phyloP scores from a whole-genome alignment of 352 stramenopile genomes.

The Pythium aphanidermatum region DNA sequence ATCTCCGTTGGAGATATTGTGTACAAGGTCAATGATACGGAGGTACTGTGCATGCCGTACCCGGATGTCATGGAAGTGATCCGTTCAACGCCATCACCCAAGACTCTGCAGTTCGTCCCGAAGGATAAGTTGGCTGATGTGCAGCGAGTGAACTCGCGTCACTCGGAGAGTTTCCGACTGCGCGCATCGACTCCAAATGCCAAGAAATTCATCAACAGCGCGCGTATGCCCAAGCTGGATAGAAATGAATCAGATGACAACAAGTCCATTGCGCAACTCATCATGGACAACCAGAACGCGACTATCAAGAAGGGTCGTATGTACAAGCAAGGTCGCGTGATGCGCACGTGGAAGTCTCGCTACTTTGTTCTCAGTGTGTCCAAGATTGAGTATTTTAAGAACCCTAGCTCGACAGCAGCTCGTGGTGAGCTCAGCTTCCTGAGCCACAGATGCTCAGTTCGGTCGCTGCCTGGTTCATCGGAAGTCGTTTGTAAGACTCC shows the following conservation, averaged over 20 bases:
- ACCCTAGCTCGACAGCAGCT: conserved; percentile 64
- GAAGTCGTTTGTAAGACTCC: conserved; percentile 72
- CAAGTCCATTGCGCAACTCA: conserved; percentile 78
- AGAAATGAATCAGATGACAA: conserved; percentile 64
- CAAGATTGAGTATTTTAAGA: conserved; percentile 85
- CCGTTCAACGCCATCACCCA: conserved; percentile 54
- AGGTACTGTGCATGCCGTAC: conserved; percentile 83
- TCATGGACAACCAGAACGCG: conserved; percentile 77
- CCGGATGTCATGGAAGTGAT: conserved; percentile 79
- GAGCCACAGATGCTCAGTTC: conserved; percentile 70
- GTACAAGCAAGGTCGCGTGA: conserved; percentile 82
- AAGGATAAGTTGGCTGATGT: conserved; percentile 83
- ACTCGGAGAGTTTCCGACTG: conserved; percentile 70
- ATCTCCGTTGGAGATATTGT: conserved; percentile 83
- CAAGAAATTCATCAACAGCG: conserved; percentile 67
- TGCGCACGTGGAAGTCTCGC: conserved; percentile 83
- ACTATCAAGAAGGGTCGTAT: conserved; percentile 87
- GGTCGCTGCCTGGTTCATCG: conserved; percentile 46
- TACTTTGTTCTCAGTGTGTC: conserved; percentile 86
- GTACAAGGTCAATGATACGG: conserved; percentile 82
- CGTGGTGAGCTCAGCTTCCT: conserved; percentile 79
- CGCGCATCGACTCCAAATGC: conserved; percentile 38
- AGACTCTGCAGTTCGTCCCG: conserved; percentile 79
- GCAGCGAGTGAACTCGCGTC: conserved; percentile 74
- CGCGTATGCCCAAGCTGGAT: conserved; percentile 67